Percentiles rank a stretch among this genome's conserved stretches.
phyloP scores from a whole-genome alignment of 176 grass and related monocot genomes.

The Musa schizocarpa region DNA sequence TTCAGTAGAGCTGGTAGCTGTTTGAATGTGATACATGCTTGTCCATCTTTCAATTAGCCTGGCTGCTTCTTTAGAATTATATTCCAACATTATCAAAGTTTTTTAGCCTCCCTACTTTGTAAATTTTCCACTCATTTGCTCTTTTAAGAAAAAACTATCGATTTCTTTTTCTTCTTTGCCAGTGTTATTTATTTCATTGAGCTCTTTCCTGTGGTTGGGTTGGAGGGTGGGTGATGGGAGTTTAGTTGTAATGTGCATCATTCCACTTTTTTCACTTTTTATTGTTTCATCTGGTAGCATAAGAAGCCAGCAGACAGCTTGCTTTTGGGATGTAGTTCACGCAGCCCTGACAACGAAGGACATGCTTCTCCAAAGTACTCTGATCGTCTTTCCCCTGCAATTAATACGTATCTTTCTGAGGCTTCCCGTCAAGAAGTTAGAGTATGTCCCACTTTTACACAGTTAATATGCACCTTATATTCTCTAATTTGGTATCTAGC shows the following conservation, averaged over 20 bases:
- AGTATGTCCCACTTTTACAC: conserved; percentile 34
- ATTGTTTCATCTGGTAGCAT: conserved; percentile 47
- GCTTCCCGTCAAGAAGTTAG: conserved; percentile 97
- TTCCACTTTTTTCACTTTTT: conserved; percentile 17
- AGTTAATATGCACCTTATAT: background rate
- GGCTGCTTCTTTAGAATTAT: too few relatives aligned
- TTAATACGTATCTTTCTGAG: conserved; percentile 89
- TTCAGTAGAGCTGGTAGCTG: background rate
- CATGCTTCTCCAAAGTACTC: conserved; percentile 91
- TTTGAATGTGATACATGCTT: background rate
- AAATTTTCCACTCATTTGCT: background rate
- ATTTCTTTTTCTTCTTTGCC: background rate
- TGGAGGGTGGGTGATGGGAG: background rate
- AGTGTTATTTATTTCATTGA: background rate
- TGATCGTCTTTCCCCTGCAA: conserved; percentile 81
- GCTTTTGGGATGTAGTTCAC: conserved; percentile 76
- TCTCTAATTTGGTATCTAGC: background rate
- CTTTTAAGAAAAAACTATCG: background rate
- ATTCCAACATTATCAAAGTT: background rate
- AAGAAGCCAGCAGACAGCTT: conserved; percentile 80
- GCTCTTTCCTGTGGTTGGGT: background rate
- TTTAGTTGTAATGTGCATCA: background rate
- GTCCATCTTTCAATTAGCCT: background rate
- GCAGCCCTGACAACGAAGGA: conserved; percentile 78
- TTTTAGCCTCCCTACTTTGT: background rate